Percentiles rank a stretch among this genome's conserved stretches.
Evolutionary conservation across 495 filamentous ascomycete species (phyloP).

Genomic region (Penicillium turbatum): DNA sequence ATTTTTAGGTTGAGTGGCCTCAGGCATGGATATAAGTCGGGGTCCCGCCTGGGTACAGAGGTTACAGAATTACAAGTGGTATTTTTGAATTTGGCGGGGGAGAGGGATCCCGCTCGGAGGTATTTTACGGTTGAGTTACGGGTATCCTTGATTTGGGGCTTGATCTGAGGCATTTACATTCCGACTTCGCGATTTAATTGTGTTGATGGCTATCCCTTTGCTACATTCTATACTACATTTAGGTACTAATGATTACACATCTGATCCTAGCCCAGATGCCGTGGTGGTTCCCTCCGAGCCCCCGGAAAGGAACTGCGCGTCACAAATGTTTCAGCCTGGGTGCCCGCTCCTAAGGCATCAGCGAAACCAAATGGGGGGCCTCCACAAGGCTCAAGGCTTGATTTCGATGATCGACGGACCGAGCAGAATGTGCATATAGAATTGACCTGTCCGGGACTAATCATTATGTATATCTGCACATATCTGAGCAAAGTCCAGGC

Average conservation of each 20-base stretch:
- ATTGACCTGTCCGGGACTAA: not conserved
- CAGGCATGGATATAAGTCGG: not conserved
- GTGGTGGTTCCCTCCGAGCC: not conserved
- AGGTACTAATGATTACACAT: not conserved
- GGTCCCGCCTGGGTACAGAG: constrained; percentile 3
- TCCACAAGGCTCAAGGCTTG: constrained; percentile 10
- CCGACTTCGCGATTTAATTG: not conserved
- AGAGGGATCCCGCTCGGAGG: constrained; percentile 9
- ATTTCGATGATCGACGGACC: constrained; percentile 1
- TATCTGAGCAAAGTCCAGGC: not conserved
- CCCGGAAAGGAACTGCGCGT: not conserved
- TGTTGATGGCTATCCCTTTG: not conserved
- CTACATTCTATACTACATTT: no score
- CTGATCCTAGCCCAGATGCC: not conserved
- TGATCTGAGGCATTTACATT: not conserved
- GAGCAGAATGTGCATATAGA: not conserved
- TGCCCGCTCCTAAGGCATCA: constrained; percentile 9
- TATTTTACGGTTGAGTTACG: not conserved
- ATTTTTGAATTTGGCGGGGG: not conserved
- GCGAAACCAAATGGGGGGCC: not conserved
- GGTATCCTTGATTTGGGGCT: not conserved
- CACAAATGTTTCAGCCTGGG: constrained; percentile 1
- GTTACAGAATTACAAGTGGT: not conserved
- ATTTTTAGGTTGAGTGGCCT: constrained; percentile 16
- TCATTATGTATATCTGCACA: not conserved